Conservation (phyloP, 2,329 filamentous ascomycete species). For the Drechslera avenae region DNA sequence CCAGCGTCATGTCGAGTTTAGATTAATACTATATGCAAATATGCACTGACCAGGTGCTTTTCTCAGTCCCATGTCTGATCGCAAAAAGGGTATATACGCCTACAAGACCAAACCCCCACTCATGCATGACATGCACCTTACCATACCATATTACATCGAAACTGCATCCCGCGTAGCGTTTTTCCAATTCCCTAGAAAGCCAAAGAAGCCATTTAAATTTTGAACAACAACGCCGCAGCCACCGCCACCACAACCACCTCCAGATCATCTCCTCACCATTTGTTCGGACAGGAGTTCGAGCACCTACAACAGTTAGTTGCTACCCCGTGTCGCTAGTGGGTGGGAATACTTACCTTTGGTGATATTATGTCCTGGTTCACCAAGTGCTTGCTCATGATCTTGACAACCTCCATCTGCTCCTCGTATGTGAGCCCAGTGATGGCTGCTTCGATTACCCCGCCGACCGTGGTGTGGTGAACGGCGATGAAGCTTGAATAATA, state of each 20-base stretch:
- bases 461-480: constrained; percentile 81
- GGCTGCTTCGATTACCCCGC: constrained; percentile 85
- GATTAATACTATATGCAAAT: constrained; percentile 5
- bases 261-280: constrained; percentile 30
- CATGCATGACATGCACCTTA: constrained; percentile 1
- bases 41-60: background rate
- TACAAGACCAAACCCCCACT: constrained; percentile 3
- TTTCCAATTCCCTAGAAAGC: background rate
- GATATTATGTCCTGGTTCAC: constrained; percentile 66
- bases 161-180: constrained; percentile 1
- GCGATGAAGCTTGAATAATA: constrained; percentile 99
- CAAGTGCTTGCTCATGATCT: constrained; percentile 65
- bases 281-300: constrained; percentile 33
- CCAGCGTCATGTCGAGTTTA: background rate
- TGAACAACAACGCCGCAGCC: background rate
- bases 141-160: constrained; percentile 2
- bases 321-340: background rate
- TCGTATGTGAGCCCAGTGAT: constrained; percentile 87
- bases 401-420: constrained; percentile 82
- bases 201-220: constrained; percentile 1
- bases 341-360: constrained; percentile 53
- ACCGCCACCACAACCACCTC: too few relatives aligned
- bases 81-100: constrained; percentile 16
- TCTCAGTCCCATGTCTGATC: background rate
- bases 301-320: constrained; percentile 21